phyloP scores from a whole-genome alignment of 2,329 filamentous ascomycete species.

The Endoconidiophora laricicola region DNA sequence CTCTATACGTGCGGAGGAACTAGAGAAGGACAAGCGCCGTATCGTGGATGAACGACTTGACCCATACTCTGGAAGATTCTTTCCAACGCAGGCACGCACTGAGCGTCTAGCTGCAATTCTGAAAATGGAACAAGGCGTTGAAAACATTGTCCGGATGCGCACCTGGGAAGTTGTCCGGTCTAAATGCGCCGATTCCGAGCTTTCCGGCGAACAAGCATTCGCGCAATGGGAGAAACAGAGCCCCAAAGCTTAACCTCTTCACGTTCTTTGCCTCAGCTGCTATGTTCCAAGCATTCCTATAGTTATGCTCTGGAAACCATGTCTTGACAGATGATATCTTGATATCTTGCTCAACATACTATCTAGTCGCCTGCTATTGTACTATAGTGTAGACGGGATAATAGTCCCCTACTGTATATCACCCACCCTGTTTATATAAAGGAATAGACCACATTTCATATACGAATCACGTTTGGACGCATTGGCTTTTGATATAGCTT shows the following conservation, averaged over 20 bases:
- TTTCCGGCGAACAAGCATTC: conserved; percentile 32
- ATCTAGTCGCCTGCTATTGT: not conserved
- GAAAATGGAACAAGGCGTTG: conserved; percentile 58
- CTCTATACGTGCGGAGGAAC: conserved; percentile 51
- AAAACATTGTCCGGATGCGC: conserved; percentile 61
- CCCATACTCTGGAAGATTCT: conserved; percentile 76
- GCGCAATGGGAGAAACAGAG: conserved; percentile 39
- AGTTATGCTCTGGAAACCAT: too few species aligned
- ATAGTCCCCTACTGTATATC: too few species aligned
- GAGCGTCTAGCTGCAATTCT: conserved; percentile 60
- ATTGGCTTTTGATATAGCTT: too few species aligned
- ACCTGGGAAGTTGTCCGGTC: conserved; percentile 69
- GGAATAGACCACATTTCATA: too few species aligned
- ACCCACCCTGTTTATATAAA: too few species aligned
- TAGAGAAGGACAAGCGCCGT: conserved; percentile 50
- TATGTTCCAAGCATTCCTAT: too few species aligned
- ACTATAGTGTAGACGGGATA: not conserved
- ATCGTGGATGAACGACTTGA: conserved; percentile 79
- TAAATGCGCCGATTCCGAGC: conserved; percentile 41
- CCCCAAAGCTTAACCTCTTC: conserved; percentile 1
- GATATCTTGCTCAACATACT: too few species aligned
- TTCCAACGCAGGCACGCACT: conserved; percentile 61
- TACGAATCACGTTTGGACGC: too few species aligned
- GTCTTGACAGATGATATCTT: too few species aligned
- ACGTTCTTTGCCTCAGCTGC: too few species aligned